Evolutionary conservation across 2,329 filamentous ascomycete species (phyloP).

Genomic region (Cladosporium sp.): DNA sequence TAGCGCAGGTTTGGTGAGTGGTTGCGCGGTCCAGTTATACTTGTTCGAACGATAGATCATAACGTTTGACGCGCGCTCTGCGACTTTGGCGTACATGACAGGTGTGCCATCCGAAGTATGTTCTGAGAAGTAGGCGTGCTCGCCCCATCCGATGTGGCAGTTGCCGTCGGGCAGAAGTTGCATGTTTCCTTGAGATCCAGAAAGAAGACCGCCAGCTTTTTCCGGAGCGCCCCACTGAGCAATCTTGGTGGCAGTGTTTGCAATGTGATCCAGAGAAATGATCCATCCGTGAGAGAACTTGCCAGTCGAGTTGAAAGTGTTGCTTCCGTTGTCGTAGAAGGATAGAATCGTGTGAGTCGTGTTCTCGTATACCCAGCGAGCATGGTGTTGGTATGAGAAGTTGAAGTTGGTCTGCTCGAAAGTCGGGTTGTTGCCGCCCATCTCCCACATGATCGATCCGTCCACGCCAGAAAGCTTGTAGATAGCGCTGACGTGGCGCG

Average conservation of each 20-base stretch:
- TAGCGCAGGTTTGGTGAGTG: conserved; percentile 42
- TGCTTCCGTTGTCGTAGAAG: conserved; percentile 56
- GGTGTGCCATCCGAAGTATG: conserved; percentile 49
- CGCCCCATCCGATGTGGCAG: conserved; percentile 59
- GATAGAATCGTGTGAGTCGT: conserved; percentile 52
- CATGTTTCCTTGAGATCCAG: conserved; percentile 55
- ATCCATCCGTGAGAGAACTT: conserved; percentile 48
- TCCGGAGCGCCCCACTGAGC: conserved; percentile 52
- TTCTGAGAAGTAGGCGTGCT: conserved; percentile 45
- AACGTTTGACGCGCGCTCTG: conserved; percentile 40
- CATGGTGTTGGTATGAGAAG: conserved; percentile 57
- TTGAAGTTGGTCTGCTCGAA: conserved; percentile 50
- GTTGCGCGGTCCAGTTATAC: conserved; percentile 54
- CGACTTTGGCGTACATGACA: conserved; percentile 56
- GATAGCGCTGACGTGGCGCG: conserved; percentile 47
- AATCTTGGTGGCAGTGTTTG: conserved; percentile 48
- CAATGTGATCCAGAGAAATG: conserved; percentile 46
- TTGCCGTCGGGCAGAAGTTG: conserved; percentile 57
- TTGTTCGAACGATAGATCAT: conserved; percentile 59
- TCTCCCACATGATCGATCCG: conserved; percentile 51
- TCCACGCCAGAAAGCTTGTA: conserved; percentile 51
- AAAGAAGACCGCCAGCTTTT: conserved; percentile 43
- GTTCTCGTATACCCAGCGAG: conserved; percentile 49
- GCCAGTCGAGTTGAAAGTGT: conserved; percentile 46
- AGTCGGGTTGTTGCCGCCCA: conserved; percentile 51